Conservation (phyloP, 352 stramenopile species). For the Globisporangium lucens region DNA sequence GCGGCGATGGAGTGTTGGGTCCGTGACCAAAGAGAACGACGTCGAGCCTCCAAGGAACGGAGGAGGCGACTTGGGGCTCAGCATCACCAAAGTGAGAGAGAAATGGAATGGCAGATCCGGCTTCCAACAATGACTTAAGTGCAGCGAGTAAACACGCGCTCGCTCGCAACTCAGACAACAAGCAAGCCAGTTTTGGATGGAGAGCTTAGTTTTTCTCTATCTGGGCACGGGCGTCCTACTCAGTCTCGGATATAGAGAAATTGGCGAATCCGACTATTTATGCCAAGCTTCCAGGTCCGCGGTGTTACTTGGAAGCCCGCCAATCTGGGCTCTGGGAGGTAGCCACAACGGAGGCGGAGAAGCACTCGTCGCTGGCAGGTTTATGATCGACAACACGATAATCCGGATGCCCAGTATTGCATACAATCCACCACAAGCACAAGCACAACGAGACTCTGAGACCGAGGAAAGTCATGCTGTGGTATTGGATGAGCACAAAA, state of each 20-base stretch:
- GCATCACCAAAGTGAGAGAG: background rate
- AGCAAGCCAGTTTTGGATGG: background rate
- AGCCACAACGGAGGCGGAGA: background rate
- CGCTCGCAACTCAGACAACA: background rate
- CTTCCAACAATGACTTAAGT: background rate
- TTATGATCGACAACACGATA: background rate
- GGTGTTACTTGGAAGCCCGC: too few relatives aligned
- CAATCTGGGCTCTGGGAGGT: background rate
- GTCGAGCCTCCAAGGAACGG: slow-evolving; percentile 15
- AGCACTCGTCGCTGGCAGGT: background rate
- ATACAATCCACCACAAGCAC: background rate
- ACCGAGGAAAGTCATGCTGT: background rate
- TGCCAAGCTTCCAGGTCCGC: background rate
- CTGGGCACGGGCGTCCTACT: background rate
- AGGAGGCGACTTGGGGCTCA: slow-evolving; percentile 1
- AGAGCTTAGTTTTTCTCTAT: background rate
- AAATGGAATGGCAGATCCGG: background rate
- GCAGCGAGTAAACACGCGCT: background rate
- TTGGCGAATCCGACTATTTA: background rate
- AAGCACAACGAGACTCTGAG: background rate
- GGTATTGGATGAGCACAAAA: background rate
- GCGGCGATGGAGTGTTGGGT: slow-evolving; percentile 51
- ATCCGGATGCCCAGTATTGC: background rate
- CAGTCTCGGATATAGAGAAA: background rate
- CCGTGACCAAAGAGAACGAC: slow-evolving; percentile 52